Conservation (phyloP, 176 grass and related monocot species). For the Pontederia paniculata region DNA sequence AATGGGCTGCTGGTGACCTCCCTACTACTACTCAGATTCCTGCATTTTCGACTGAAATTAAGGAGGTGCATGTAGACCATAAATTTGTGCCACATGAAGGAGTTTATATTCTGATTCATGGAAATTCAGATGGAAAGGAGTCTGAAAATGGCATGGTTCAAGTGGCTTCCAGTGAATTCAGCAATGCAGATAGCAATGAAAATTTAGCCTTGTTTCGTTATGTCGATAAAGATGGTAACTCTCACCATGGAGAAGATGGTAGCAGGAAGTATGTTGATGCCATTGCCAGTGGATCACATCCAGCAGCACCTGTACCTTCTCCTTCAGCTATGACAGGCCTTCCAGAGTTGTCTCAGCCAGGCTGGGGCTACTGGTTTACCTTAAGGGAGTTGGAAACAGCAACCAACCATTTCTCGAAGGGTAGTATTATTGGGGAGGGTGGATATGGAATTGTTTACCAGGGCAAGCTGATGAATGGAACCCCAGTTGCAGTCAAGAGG, state of each 20-base stretch:
- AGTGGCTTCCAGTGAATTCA: not conserved
- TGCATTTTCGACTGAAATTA: too few relatives aligned
- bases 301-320: not conserved
- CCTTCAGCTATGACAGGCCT: not conserved
- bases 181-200: not conserved
- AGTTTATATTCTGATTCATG: too few relatives aligned
- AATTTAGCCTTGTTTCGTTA: not conserved
- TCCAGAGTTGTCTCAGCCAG: slow-evolving; percentile 2
- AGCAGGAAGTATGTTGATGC: not conserved
- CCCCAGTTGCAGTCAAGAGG: slow-evolving; percentile 4
- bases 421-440: slow-evolving; percentile 8
- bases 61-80: too few relatives aligned
- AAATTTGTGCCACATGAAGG: too few relatives aligned
- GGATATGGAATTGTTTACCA: slow-evolving; percentile 5
- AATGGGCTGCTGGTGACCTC: too few relatives aligned
- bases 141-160: not conserved
- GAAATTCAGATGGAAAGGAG: not conserved
- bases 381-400: slow-evolving; percentile 8
- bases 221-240: not conserved
- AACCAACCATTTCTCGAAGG: not conserved
- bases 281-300: not conserved
- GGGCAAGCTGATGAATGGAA: not conserved
- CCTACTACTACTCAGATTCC: too few relatives aligned
- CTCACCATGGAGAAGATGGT: not conserved
- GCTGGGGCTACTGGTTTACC: slow-evolving; percentile 11